Evolutionary conservation across 176 grass and related monocot genomes (phyloP).

Genomic region (Lolium multiflorum): DNA sequence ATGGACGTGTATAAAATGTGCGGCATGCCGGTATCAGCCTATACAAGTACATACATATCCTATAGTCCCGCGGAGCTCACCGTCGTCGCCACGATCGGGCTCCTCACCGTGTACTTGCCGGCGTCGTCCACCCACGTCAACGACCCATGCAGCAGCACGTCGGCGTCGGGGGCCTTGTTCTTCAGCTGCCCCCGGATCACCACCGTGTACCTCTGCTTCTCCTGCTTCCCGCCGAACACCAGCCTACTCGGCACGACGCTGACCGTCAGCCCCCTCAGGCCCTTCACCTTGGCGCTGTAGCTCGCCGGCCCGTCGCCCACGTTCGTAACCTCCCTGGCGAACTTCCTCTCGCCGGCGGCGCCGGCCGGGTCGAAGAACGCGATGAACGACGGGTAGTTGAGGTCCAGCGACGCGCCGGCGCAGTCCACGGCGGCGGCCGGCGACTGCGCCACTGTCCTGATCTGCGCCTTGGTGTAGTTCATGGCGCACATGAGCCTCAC

Average conservation of each 20-base stretch:
- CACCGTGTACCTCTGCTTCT: slow-evolving; percentile 68
- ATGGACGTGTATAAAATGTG: neutral
- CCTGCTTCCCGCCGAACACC: slow-evolving; percentile 59
- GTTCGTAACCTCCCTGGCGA: slow-evolving; percentile 64
- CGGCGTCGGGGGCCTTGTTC: slow-evolving; percentile 34
- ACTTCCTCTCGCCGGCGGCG: slow-evolving; percentile 38
- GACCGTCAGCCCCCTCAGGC: slow-evolving; percentile 53
- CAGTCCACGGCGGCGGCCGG: slow-evolving; percentile 45
- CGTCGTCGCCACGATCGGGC: slow-evolving; percentile 74
- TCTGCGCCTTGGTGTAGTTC: slow-evolving; percentile 76
- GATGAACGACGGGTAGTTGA: slow-evolving; percentile 93
- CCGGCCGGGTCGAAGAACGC: slow-evolving; percentile 48
- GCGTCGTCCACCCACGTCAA: slow-evolving; percentile 77
- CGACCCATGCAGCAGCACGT: slow-evolving; percentile 61
- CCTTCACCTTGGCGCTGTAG: slow-evolving; percentile 58
- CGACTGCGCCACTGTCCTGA: slow-evolving; percentile 59
- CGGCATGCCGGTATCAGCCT: neutral
- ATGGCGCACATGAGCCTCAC: slow-evolving; percentile 77
- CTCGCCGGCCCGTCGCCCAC: slow-evolving; percentile 57
- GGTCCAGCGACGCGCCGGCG: slow-evolving; percentile 57
- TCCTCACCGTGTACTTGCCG: slow-evolving; percentile 78
- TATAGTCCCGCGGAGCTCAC: slow-evolving; percentile 42
- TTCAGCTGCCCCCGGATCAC: slow-evolving; percentile 55
- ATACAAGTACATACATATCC: neutral
- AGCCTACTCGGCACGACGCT: slow-evolving; percentile 45